Conservation (phyloP, 495 filamentous ascomycete genomes). For the Aspergillus olivimuriae region DNA sequence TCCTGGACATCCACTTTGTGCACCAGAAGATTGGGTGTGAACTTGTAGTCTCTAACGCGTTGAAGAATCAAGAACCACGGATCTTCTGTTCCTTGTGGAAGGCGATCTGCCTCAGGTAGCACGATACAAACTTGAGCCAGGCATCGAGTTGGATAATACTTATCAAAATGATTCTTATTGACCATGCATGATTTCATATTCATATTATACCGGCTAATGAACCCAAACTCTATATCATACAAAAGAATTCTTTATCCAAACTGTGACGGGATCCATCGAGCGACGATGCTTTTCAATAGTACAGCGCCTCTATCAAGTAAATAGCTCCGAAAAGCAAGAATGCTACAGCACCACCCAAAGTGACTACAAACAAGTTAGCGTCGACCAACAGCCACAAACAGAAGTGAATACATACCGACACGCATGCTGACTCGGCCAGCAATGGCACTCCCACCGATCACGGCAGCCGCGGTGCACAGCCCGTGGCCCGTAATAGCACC, state of each 20-base stretch:
- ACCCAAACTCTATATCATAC: constrained; percentile 3
- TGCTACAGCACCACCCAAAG: constrained; percentile 84
- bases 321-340: constrained; percentile 90
- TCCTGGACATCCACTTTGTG: too few species aligned
- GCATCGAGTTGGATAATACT: too few species aligned
- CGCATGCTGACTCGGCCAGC: constrained; percentile 91
- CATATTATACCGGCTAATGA: too few species aligned
- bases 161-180: background rate
- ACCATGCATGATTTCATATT: background rate
- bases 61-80: too few species aligned
- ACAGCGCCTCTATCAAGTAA: constrained; percentile 78
- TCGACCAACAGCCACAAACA: constrained; percentile 1
- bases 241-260: too few species aligned
- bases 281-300: too few species aligned
- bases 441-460: constrained; percentile 86
- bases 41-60: too few species aligned
- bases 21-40: too few species aligned
- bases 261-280: too few species aligned
- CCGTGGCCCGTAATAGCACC: constrained; percentile 84
- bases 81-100: too few species aligned
- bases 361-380: constrained; percentile 54
- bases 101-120: too few species aligned
- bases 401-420: constrained; percentile 67
- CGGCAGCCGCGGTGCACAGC: constrained; percentile 86
- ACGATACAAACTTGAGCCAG: too few species aligned